Conservation (phyloP, 2,329 filamentous ascomycete species). For the Chalaropsis ovoidea region DNA sequence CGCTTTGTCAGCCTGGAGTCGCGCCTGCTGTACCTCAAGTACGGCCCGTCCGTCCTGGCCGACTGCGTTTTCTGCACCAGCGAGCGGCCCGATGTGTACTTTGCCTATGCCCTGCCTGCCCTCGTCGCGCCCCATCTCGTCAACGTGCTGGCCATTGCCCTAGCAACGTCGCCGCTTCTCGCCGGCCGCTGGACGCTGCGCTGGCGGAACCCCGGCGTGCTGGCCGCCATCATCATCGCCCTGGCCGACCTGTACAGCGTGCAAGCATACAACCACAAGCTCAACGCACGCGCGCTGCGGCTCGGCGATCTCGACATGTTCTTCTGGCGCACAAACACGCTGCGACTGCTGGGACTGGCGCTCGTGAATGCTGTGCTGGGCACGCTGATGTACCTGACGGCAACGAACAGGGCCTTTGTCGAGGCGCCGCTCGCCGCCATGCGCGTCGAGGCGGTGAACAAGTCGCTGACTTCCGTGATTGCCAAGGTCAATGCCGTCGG, state of each 20-base stretch:
- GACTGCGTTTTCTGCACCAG: constrained; percentile 72
- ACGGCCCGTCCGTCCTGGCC: constrained; percentile 62
- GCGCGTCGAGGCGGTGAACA: constrained; percentile 52
- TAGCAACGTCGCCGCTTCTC: constrained; percentile 60
- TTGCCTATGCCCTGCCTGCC: constrained; percentile 69
- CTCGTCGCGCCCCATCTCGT: constrained; percentile 67
- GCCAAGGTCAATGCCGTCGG: constrained; percentile 61
- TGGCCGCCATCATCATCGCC: constrained; percentile 50
- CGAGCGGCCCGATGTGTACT: constrained; percentile 60
- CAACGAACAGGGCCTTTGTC: constrained; percentile 69
- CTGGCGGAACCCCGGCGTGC: constrained; percentile 63
- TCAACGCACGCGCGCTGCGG: constrained; percentile 52
- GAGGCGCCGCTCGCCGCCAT: constrained; percentile 51
- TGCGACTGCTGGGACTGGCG: constrained; percentile 55
- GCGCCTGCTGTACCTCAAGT: constrained; percentile 71
- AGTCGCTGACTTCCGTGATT: constrained; percentile 48
- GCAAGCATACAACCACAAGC: constrained; percentile 53
- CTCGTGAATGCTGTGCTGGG: constrained; percentile 55
- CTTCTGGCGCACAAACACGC: constrained; percentile 57
- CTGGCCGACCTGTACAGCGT: constrained; percentile 57
- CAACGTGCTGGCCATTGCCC: constrained; percentile 61
- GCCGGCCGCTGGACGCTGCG: constrained; percentile 51
- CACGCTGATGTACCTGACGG: constrained; percentile 59
- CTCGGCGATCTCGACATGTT: constrained; percentile 57
- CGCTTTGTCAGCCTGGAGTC: constrained; percentile 63